A percentile compares a stretch with the other conserved stretches of the same genome.
Conservation (phyloP, 805 yeast genomes). For the Grigorovia yakushimaensis region DNA sequence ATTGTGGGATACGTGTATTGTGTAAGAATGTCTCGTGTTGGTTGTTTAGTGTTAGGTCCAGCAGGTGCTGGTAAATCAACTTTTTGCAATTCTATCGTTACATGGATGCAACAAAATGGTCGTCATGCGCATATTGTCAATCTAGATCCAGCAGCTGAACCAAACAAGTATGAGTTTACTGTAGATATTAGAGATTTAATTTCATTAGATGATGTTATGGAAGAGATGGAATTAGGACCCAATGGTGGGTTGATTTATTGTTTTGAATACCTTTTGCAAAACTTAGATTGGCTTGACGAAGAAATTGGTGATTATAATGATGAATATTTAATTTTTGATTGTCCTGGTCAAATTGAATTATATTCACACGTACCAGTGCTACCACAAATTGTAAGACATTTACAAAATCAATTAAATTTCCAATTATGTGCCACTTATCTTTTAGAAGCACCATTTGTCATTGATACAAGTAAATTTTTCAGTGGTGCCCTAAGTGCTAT, state of each 20-base stretch:
- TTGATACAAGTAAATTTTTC: slow-evolving; percentile 86
- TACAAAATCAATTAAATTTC: slow-evolving; percentile 70
- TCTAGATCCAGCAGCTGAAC: slow-evolving; percentile 94
- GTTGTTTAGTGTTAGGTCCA: slow-evolving; percentile 89
- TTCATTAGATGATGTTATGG: slow-evolving; percentile 89
- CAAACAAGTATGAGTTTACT: slow-evolving; percentile 82
- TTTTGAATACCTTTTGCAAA: slow-evolving; percentile 80
- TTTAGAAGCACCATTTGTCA: slow-evolving; percentile 86
- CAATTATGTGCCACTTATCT: slow-evolving; percentile 87
- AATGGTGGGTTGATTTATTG: slow-evolving; percentile 92
- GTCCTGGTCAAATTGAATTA: slow-evolving; percentile 94
- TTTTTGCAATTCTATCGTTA: slow-evolving; percentile 77
- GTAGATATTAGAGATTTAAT: slow-evolving; percentile 87
- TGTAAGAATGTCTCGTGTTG: slow-evolving; percentile 98
- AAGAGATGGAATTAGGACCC: slow-evolving; percentile 86
- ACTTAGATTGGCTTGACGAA: slow-evolving; percentile 94
- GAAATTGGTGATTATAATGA: slow-evolving; percentile 94
- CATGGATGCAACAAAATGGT: slow-evolving; percentile 84
- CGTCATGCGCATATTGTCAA: slow-evolving; percentile 92
- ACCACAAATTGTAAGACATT: slow-evolving; percentile 80
- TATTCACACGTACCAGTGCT: slow-evolving; percentile 91
- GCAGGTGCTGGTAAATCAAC: slow-evolving; percentile 97
- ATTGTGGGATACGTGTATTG: no score
- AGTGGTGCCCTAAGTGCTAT: slow-evolving; percentile 94
- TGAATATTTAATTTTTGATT: slow-evolving; percentile 87